Percentiles rank a stretch among this genome's conserved stretches.
Conservation (phyloP, 352 stramenopile genomes). For the Phytopythium vexans region DNA sequence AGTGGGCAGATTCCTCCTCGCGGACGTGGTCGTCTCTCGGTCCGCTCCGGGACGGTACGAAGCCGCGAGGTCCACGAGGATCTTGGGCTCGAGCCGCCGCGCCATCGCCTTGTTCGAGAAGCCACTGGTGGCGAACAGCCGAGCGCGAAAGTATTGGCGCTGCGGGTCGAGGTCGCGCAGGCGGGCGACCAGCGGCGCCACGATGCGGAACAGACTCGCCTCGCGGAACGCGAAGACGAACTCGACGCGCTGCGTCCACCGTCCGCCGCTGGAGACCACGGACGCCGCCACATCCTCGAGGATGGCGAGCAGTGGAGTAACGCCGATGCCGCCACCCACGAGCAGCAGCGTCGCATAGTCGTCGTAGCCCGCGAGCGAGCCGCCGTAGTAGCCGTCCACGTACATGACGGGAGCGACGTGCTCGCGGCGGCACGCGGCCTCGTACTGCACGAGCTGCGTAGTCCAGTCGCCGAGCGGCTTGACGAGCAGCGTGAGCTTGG, state of each 20-base stretch:
- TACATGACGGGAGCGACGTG: constrained; percentile 31
- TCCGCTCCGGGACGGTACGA: too few relatives aligned
- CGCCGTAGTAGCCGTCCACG: constrained; percentile 55
- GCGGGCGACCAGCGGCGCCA: constrained; percentile 26
- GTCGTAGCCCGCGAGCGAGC: constrained; percentile 40
- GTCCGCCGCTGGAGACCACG: constrained; percentile 15
- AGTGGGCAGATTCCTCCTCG: constrained; percentile 3
- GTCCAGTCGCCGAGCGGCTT: constrained; percentile 56
- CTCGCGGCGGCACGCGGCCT: constrained; percentile 26
- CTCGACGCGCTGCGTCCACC: constrained; percentile 34
- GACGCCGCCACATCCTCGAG: constrained; percentile 40
- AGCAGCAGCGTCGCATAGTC: constrained; percentile 46
- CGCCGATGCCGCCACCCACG: constrained; percentile 42
- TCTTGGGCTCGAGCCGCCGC: constrained; percentile 7
- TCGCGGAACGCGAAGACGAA: constrained; percentile 45
- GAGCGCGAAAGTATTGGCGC: constrained; percentile 27
- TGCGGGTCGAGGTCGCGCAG: constrained; percentile 35
- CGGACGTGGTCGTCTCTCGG: constrained; percentile 3
- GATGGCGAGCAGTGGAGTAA: constrained; percentile 43
- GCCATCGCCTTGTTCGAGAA: constrained; percentile 21
- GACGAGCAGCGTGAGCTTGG: constrained; percentile 38
- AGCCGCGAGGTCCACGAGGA: not conserved
- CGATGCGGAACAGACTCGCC: constrained; percentile 24
- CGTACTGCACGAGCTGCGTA: constrained; percentile 33
- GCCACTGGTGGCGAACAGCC: constrained; percentile 23